Conservation (phyloP, 805 yeast species). For the Kuraishia molischiana region DNA sequence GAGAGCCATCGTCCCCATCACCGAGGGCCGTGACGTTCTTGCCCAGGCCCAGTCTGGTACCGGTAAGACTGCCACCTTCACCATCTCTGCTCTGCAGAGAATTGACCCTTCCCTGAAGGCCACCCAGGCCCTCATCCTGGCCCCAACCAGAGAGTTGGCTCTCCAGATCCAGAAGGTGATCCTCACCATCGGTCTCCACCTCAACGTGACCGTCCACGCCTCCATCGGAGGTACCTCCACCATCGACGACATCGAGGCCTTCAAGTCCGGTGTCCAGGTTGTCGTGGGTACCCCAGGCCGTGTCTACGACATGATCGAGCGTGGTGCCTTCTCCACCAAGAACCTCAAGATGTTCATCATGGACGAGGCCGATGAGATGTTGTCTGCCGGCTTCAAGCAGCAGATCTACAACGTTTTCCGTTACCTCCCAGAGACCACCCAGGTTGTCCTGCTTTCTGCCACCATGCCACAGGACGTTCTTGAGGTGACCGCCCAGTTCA, state of each 20-base stretch:
- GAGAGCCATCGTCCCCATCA: conserved; percentile 92
- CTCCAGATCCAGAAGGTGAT: conserved; percentile 87
- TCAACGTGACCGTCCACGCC: conserved; percentile 82
- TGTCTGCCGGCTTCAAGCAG: conserved; percentile 89
- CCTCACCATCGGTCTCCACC: conserved; percentile 74
- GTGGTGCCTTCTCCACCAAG: conserved; percentile 66
- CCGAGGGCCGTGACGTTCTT: conserved; percentile 87
- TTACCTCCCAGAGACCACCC: conserved; percentile 73
- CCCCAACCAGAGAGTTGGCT: conserved; percentile 97
- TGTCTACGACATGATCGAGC: conserved; percentile 81
- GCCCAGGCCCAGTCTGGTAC: conserved; percentile 99
- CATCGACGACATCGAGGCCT: conserved; percentile 67
- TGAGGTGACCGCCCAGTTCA: conserved; percentile 86
- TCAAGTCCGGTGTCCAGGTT: conserved; percentile 74
- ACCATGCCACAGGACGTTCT: conserved; percentile 88
- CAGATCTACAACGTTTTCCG: conserved; percentile 91
- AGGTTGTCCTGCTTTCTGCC: conserved; percentile 92
- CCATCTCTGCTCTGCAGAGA: conserved; percentile 86
- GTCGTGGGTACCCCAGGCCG: conserved; percentile 98
- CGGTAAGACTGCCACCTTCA: conserved; percentile 97
- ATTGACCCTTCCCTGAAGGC: conserved; percentile 65
- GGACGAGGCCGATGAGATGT: conserved; percentile 96
- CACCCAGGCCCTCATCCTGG: conserved; percentile 81
- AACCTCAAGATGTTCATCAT: conserved; percentile 78
- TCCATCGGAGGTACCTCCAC: conserved; percentile 91